phyloP scores from a whole-genome alignment of 2,329 filamentous ascomycete species.

The Xylariaceae sp. region DNA sequence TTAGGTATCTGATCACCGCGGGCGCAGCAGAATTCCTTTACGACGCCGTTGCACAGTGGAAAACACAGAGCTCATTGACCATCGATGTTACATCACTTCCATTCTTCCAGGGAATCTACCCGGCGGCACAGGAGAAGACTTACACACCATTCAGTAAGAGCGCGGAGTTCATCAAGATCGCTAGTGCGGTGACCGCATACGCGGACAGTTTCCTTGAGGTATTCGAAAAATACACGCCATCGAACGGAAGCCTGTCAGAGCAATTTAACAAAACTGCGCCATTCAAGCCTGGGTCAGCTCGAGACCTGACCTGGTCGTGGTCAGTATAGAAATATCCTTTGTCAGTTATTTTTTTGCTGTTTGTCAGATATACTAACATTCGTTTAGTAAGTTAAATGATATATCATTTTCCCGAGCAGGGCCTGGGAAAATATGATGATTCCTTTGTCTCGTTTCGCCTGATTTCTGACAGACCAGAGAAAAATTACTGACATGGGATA shows the following conservation, averaged over 20 bases:
- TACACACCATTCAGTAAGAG: constrained; percentile 37
- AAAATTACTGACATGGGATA: too few species aligned
- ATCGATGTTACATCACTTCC: constrained; percentile 49
- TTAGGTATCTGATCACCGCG: constrained; percentile 47
- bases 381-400: too few species aligned
- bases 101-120: constrained; percentile 52
- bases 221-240: constrained; percentile 44
- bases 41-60: constrained; percentile 53
- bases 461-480: too few species aligned
- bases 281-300: constrained; percentile 40
- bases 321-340: too few species aligned
- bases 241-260: constrained; percentile 44
- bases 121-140: constrained; percentile 43
- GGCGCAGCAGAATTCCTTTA: constrained; percentile 57
- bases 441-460: too few species aligned
- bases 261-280: constrained; percentile 42
- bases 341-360: too few species aligned
- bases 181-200: constrained; percentile 46
- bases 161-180: constrained; percentile 38
- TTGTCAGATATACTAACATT: too few species aligned
- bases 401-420: too few species aligned
- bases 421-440: too few species aligned
- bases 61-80: constrained; percentile 41
- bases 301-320: constrained; percentile 67
- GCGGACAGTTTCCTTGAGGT: constrained; percentile 52